Conservation (phyloP, 768 basidiomycete species). For the Amanita phalloides region DNA sequence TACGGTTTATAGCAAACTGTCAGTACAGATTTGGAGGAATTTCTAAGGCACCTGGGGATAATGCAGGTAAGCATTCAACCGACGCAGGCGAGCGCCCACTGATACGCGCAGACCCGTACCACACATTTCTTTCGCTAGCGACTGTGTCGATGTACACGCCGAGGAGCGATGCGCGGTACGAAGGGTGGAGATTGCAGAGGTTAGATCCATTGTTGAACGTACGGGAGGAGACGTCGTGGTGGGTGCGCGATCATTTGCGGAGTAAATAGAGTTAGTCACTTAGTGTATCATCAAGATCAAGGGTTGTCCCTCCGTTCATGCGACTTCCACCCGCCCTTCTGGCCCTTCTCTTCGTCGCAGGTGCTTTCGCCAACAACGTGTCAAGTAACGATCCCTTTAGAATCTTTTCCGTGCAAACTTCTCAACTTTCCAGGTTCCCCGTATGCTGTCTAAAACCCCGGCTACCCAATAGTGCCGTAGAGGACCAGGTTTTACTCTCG, state of each 20-base stretch:
- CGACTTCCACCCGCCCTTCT: neutral
- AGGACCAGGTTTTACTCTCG: constrained; percentile 60
- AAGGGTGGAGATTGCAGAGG: constrained; percentile 45
- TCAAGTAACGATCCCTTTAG: constrained; percentile 52
- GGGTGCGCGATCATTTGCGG: constrained; percentile 56
- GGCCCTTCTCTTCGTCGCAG: neutral
- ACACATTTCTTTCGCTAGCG: constrained; percentile 87
- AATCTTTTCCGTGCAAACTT: constrained; percentile 36
- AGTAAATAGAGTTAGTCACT: constrained; percentile 1
- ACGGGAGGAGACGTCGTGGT: constrained; percentile 47
- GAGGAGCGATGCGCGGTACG: constrained; percentile 16
- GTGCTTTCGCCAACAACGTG: constrained; percentile 9
- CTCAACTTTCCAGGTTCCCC: constrained; percentile 42
- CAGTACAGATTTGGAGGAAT: constrained; percentile 90
- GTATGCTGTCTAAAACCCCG: constrained; percentile 61
- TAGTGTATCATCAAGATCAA: too few relatives aligned
- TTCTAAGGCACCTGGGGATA: constrained; percentile 70
- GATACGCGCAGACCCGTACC: constrained; percentile 67
- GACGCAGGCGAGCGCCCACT: neutral
- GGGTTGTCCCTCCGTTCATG: neutral
- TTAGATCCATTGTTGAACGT: constrained; percentile 71
- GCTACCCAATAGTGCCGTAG: constrained; percentile 33
- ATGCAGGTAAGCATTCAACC: constrained; percentile 45
- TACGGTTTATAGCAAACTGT: constrained; percentile 56
- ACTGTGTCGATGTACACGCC: constrained; percentile 61